Percentiles rank a stretch among this genome's conserved stretches.
phyloP scores from a whole-genome alignment of 352 stramenopile species.

The Thalassiosira pacifica region DNA sequence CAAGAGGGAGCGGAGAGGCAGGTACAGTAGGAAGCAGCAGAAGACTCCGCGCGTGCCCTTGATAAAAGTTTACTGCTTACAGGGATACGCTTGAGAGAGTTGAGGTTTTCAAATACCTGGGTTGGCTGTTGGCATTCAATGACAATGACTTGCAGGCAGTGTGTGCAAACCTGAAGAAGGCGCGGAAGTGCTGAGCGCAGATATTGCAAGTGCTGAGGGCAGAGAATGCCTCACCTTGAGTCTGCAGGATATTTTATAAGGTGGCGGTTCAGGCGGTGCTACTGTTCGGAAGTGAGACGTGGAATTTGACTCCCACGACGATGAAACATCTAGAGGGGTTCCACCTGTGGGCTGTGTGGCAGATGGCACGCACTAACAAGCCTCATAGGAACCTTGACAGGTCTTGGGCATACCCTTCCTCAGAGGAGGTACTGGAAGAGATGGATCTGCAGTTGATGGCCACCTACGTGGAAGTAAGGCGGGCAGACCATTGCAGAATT shows the following conservation, averaged over 20 bases:
- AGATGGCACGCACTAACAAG: background rate
- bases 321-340: background rate
- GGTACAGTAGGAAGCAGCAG: background rate
- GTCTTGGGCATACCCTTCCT: background rate
- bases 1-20: background rate
- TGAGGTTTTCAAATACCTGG: background rate
- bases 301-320: background rate
- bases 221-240: background rate
- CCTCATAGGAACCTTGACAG: background rate
- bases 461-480: background rate
- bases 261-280: background rate
- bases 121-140: background rate
- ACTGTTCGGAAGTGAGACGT: conserved; percentile 1
- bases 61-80: background rate
- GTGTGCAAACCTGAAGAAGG: background rate
- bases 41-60: background rate
- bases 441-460: background rate
- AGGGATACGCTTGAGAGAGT: background rate
- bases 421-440: background rate
- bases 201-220: background rate
- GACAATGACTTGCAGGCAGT: background rate
- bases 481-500: too few species aligned
- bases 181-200: background rate
- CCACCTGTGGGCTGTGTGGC: background rate
- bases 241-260: background rate